Conservation (phyloP, 2,329 filamentous ascomycete genomes). For the Aurifilum marmelostoma region DNA sequence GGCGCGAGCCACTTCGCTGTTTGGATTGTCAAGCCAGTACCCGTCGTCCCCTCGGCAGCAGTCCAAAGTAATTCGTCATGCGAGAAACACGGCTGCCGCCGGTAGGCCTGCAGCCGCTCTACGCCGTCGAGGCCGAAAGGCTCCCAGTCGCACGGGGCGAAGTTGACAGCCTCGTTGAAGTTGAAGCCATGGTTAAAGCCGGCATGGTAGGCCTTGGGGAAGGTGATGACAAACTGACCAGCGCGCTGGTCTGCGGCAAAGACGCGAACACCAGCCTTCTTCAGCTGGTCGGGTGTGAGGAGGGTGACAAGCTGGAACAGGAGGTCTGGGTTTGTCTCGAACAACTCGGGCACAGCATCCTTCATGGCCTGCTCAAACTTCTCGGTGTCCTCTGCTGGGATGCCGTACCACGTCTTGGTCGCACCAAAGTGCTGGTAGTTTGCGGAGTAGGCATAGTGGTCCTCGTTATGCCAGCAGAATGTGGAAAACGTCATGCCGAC, state of each 20-base stretch:
- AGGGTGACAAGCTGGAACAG: slow-evolving; percentile 97
- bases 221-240: slow-evolving; percentile 94
- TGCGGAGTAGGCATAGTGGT: slow-evolving; percentile 95
- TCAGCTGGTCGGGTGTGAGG: slow-evolving; percentile 87
- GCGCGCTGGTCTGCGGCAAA: slow-evolving; percentile 96
- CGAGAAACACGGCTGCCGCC: slow-evolving; percentile 93
- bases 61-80: slow-evolving; percentile 95
- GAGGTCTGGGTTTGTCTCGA: slow-evolving; percentile 94
- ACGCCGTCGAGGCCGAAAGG: slow-evolving; percentile 87
- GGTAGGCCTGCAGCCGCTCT: slow-evolving; percentile 81
- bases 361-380: slow-evolving; percentile 96
- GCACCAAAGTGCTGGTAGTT: slow-evolving; percentile 99
- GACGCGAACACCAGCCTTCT: slow-evolving; percentile 89
- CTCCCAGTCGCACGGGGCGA: slow-evolving; percentile 94
- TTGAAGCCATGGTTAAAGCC: slow-evolving; percentile 99
- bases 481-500: slow-evolving; percentile 99
- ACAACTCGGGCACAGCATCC: slow-evolving; percentile 91
- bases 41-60: slow-evolving; percentile 77
- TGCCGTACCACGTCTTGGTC: slow-evolving; percentile 99
- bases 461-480: slow-evolving; percentile 99
- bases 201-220: slow-evolving; percentile 95
- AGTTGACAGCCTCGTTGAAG: slow-evolving; percentile 98
- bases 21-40: slow-evolving; percentile 69
- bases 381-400: slow-evolving; percentile 88
- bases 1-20: slow-evolving; percentile 95